Base-by-base conservation (phyloP, 2,329 filamentous ascomycete genomes). In the Diaporthe nobilis region DNA sequence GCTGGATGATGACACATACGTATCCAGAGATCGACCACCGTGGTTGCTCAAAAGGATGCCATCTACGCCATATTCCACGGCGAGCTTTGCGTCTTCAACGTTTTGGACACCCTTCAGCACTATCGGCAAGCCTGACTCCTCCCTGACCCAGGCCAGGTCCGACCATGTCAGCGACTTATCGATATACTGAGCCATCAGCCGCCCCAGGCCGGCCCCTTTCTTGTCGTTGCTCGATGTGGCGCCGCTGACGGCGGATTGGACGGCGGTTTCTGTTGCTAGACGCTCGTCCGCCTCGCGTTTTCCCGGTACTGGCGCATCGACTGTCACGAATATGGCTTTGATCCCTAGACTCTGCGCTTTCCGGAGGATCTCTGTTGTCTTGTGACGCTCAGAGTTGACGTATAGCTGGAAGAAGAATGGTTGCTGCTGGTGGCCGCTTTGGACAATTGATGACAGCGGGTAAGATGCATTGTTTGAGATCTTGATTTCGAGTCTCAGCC, bases 261-360 rank as follows among this genome's bases (percentile, higher is more conserved):
- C 78, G 6, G 85, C 76, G 22, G 87, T 85, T 51, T 87, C 86
- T 2, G 85, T 86, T 51, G 82, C 81, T 31, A 89, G 85, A 4
- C 89, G 87, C 78, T 90, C 89, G 76, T 91, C 90, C 2, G 88
- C 88, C 77, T 91, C 90, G 22, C 90, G 87, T 78, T 91, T 89
- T 0, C 89, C 89, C 0, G 88, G 85, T 31, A 89, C 89, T 0
- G 89, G 89, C 0, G 89, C 87, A 73, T 91, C 89, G 6, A 90
- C 89, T 0, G 89, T 91, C 31, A 91, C 86, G 72, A 90, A 82
- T 12, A 86, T 78, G n/a, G 83, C 85, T 22, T 81, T 81, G 81
- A 94, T 91, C 13, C 92, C 87, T 1, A 87, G 83, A 22, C 78
- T 79, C 51, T 81, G 80, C 34, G 83, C 82, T 58, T 81, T 80